A percentile compares a stretch with the other conserved stretches of the same genome.
Conservation (phyloP, 2,329 filamentous ascomycete species). For the Leptographium radiaticola region DNA sequence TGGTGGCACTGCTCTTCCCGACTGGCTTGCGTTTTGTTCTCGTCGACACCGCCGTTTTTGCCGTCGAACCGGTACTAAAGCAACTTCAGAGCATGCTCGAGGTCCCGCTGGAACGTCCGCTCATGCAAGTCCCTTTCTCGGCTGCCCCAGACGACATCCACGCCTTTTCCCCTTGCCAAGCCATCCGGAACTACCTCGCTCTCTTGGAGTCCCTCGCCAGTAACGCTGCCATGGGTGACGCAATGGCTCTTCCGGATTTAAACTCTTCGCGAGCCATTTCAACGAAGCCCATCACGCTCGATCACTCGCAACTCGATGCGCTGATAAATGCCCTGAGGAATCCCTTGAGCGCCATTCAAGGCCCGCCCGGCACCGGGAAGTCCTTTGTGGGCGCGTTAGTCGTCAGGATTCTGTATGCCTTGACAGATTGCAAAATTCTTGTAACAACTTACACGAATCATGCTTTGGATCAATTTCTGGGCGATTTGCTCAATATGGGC, state of each 20-base stretch:
- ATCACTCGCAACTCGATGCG: neutral
- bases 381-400: constrained; percentile 40
- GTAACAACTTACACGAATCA: constrained; percentile 59
- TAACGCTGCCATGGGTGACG: too few relatives aligned
- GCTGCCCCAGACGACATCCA: neutral
- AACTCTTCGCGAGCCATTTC: neutral
- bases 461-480: constrained; percentile 51
- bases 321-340: constrained; percentile 29
- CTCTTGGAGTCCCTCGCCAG: neutral
- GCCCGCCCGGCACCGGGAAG: constrained; percentile 37
- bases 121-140: neutral
- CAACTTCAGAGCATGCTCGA: constrained; percentile 42
- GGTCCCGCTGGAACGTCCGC: constrained; percentile 43
- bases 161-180: neutral
- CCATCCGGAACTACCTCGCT: neutral
- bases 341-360: constrained; percentile 51
- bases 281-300: neutral
- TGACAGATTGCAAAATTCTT: constrained; percentile 39
- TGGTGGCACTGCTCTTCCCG: constrained; percentile 27
- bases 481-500: constrained; percentile 48
- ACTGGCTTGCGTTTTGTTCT: constrained; percentile 34
- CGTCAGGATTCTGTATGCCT: constrained; percentile 20
- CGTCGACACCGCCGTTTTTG: constrained; percentile 54
- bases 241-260: neutral
- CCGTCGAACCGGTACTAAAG: constrained; percentile 53